Base-by-base conservation (phyloP, 176 grass and related monocot genomes). In the Neostapfia colusana region DNA sequence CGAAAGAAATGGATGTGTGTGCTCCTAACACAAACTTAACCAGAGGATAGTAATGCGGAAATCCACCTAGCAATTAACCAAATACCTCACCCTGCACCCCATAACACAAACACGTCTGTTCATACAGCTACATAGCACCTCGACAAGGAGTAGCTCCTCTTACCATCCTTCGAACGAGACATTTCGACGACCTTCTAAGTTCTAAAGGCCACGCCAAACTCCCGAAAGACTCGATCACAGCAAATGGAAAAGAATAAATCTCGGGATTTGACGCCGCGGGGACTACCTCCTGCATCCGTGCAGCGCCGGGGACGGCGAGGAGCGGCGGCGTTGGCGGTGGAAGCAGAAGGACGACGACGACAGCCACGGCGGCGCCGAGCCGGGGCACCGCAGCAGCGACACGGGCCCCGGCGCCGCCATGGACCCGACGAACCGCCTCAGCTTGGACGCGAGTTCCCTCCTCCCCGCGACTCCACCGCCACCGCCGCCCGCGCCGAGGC, bases 321-420 rank as follows among this genome's bases (percentile, higher is more conserved):
- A 41, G 23, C 51, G 79, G 34, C 53, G 53, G 10, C 28, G 28
- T 61, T 42, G 26, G 35, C 64, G 74, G 38, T 1, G 62, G 8
- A 48, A n/a, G 66, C 36, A 16, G 26, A 85, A 86, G 61, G 58
- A 82, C 25, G 45, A 70, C 37, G 76, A 82, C 25, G 55, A 62
- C 56, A 54, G 31, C 74, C 74, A 85, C 34, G 82, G 72, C 2
- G 70, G 41, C 17, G 82, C 58, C 3, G 71, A 56, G 25, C 50
- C 60, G 25, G 28, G 44, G 45, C 65, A 74, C 68, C 78, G 60
- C 21, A 79, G 78, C 63, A 84, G 69, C 6, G 69, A 62, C 34
- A 2, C 76, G 17, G 76, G 65, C 28, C 68, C 43, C 38, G 82
- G 56, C 84, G 82, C 54, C 72, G 81, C 81, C 90, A 89, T 87